These are phyloP conservation scores for Paracoccidioides lutzii DNA, from an alignment of 2,329 filamentous ascomycete genomes.

Conservation along the genomic window DNA sequence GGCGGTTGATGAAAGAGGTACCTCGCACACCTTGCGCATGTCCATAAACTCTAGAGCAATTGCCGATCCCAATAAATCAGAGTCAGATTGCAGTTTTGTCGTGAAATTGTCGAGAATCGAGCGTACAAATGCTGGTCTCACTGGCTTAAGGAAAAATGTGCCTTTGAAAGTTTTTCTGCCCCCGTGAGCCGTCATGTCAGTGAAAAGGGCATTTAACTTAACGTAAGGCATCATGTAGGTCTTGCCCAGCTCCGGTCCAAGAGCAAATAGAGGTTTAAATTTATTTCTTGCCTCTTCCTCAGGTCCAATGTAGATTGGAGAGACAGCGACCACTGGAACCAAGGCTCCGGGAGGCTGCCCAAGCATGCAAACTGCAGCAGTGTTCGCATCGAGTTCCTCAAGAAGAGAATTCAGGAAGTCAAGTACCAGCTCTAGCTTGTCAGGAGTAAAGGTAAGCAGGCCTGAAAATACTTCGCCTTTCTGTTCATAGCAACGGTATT, in stretches of 20 bases:
- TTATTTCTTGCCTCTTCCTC: slow-evolving; percentile 20
- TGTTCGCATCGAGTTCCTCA: slow-evolving; percentile 12
- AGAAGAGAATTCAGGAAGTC: slow-evolving; percentile 15
- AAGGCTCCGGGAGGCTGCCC: slow-evolving; percentile 14
- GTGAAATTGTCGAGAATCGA: slow-evolving; percentile 18
- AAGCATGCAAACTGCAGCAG: slow-evolving; percentile 14
- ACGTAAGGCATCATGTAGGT: slow-evolving; percentile 27
- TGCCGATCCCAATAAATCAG: slow-evolving; percentile 17
- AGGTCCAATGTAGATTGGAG: slow-evolving; percentile 23
- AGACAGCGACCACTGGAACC: slow-evolving; percentile 13
- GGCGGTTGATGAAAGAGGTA: slow-evolving; percentile 24
- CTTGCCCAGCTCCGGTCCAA: slow-evolving; percentile 22
- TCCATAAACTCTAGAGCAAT: slow-evolving; percentile 29
- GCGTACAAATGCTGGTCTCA: slow-evolving; percentile 21
- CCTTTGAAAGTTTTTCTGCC: slow-evolving; percentile 27
- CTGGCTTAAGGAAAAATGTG: slow-evolving; percentile 26
- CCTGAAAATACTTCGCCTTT: slow-evolving; percentile 23
- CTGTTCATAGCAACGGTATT: slow-evolving; percentile 22
- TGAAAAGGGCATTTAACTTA: slow-evolving; percentile 23
- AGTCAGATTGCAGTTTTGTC: slow-evolving; percentile 13
- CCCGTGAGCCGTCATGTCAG: slow-evolving; percentile 19
- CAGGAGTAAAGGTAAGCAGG: slow-evolving; percentile 15
- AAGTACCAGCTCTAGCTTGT: slow-evolving; percentile 17
- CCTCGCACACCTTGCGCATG: slow-evolving; percentile 21
- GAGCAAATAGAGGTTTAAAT: slow-evolving; percentile 24